Conservation (phyloP, 2,329 filamentous ascomycete genomes). For the Aspergillus sp. region DNA sequence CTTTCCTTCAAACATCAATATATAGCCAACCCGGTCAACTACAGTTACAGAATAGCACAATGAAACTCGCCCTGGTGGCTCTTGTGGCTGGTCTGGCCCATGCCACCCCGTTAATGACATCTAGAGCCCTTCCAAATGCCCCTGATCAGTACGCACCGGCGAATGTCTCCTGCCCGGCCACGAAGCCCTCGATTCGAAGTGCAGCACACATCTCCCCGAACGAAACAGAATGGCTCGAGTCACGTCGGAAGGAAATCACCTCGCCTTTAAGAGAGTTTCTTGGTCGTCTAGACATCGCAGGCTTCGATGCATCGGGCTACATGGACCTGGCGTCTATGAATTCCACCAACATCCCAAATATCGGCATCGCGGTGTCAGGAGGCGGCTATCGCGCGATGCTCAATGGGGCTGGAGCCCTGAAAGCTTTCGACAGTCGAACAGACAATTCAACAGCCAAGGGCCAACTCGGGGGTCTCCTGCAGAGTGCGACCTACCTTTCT, state of each 20-base stretch:
- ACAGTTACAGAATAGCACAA: no score
- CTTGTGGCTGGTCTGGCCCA: not conserved
- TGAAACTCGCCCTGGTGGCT: not conserved
- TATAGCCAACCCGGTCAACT: no score
- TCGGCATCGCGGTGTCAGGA: conserved; percentile 76
- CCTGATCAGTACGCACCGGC: conserved; percentile 72
- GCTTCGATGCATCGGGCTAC: conserved; percentile 74
- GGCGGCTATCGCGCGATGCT: conserved; percentile 86
- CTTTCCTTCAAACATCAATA: no score
- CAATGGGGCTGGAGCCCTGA: conserved; percentile 76
- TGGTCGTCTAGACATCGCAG: conserved; percentile 68
- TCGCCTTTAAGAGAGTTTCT: conserved; percentile 73
- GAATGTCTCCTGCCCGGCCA: conserved; percentile 66
- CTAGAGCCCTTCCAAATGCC: conserved; percentile 54
- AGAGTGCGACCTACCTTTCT: conserved; percentile 76
- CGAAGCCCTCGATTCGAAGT: conserved; percentile 66
- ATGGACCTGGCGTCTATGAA: conserved; percentile 62
- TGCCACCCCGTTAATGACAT: not conserved
- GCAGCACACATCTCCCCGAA: conserved; percentile 64
- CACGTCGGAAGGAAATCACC: conserved; percentile 70
- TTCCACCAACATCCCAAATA: conserved; percentile 60
- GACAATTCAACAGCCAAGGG: conserved; percentile 59
- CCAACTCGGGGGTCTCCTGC: conserved; percentile 76
- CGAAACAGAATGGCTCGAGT: conserved; percentile 73
- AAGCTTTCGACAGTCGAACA: conserved; percentile 76